Percentiles rank a stretch among this genome's conserved stretches.
These are phyloP conservation scores for Elsinoe necatrix DNA, from an alignment of 2,329 filamentous ascomycete species.

Conservation along the genomic window DNA sequence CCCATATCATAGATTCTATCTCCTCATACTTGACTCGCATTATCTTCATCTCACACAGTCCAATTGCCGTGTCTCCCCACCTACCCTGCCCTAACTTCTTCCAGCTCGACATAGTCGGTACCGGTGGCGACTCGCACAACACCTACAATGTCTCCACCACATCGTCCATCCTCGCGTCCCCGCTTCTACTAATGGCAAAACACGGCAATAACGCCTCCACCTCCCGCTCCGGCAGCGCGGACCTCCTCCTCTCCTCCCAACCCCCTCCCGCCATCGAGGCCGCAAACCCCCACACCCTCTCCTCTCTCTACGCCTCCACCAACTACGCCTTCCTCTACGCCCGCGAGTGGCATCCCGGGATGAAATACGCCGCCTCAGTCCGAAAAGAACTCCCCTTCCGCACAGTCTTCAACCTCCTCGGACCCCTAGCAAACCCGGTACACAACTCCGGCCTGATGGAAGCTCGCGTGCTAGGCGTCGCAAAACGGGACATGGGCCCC, in stretches of 20 bases:
- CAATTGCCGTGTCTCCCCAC: background rate
- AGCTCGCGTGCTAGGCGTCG: conserved; percentile 87
- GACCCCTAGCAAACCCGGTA: conserved; percentile 83
- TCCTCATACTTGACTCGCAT: too few species aligned
- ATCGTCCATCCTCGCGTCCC: conserved; percentile 81
- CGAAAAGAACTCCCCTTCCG: conserved; percentile 84
- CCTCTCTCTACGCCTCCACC: conserved; percentile 63
- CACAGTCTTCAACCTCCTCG: conserved; percentile 95
- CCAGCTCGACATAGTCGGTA: conserved; percentile 89
- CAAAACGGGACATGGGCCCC: conserved; percentile 73
- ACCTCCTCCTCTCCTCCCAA: conserved; percentile 68
- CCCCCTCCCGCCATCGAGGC: conserved; percentile 64
- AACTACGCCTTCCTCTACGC: conserved; percentile 97
- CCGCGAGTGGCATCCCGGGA: conserved; percentile 91
- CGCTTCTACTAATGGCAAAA: conserved; percentile 78
- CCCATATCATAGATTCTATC: background rate
- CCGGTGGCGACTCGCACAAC: conserved; percentile 90
- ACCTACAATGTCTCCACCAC: conserved; percentile 99
- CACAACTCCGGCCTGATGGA: conserved; percentile 65
- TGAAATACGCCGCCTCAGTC: conserved; percentile 79
- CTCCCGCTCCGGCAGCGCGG: conserved; percentile 89
- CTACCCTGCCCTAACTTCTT: background rate
- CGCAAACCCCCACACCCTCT: conserved; percentile 62
- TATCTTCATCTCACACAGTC: background rate
- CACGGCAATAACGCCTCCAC: conserved; percentile 95